phyloP scores from a whole-genome alignment of 73 alveolate species.

The Effrenium voratum region DNA sequence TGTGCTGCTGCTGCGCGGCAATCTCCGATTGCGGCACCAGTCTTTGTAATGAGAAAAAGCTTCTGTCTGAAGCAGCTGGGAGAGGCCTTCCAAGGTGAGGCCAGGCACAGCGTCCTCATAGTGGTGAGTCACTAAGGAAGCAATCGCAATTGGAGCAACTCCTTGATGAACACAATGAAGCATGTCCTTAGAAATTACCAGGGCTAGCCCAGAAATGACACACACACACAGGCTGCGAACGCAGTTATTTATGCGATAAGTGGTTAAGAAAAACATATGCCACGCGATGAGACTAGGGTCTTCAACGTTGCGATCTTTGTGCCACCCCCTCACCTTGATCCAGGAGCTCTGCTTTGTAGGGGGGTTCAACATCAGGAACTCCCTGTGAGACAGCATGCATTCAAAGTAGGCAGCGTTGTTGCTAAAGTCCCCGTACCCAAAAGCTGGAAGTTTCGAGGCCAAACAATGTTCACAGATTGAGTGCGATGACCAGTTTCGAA shows the following conservation, averaged over 20 bases:
- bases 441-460: not conserved
- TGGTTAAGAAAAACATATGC: not conserved
- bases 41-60: constrained; percentile 1
- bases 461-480: constrained; percentile 49
- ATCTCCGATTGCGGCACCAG: not conserved
- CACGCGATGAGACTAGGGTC: not conserved
- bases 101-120: not conserved
- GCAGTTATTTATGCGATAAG: not conserved
- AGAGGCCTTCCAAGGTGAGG: not conserved
- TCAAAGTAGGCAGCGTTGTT: not conserved
- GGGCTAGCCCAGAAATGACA: not conserved
- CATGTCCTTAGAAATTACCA: constrained; percentile 8
- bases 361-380: constrained; percentile 34
- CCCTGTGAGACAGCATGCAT: constrained; percentile 3
- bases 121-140: constrained; percentile 19
- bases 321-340: constrained; percentile 35
- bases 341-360: not conserved
- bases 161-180: constrained; percentile 45
- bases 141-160: not conserved
- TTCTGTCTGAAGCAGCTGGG: not conserved
- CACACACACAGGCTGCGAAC: no score
- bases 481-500: constrained; percentile 17
- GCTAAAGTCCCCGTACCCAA: constrained; percentile 4
- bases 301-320: constrained; percentile 16
- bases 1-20: not conserved